Base-by-base conservation (phyloP, 2,329 filamentous ascomycete species). In the Alternaria conjuncta region DNA sequence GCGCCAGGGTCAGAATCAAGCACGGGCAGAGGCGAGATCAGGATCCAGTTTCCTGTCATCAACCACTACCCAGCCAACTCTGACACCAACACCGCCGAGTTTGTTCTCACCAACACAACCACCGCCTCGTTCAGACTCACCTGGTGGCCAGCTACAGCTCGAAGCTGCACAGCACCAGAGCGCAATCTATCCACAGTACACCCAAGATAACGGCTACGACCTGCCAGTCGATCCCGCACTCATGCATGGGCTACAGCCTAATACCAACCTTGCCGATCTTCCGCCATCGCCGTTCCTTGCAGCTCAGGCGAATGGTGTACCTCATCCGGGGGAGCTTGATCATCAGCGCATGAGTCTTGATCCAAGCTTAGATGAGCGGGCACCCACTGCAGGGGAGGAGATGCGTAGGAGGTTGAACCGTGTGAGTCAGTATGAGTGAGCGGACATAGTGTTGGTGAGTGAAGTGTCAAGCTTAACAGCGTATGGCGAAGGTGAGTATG, bases 181-280 rank as follows among this genome's bases (percentile, higher is more conserved):
- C 67, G 79, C 71, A n/a, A 68, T 65, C 21, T 60, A 57, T 32
- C 58, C 64, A 9, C 57, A 63, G 20, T 78, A 50, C 63, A 72
- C 8, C 75, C 80, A 43, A 78, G 80, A 82, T 60, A 77, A 80
- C 23, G 77, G 84, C 50, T 85, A 83, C 63, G 81, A 85, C 45
- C 82, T 89, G 76, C 87, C 87, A 3, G 82, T 88, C 45, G 88
- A 90, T 63, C 87, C 88, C 3, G 87, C 87, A 41, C 87, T 90
- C 51, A 89, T 89, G 83, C 82, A 84, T 30, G 72, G 64, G 13
- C 59, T 76, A 2, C 62, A 71, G n/a, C 43, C 58, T 1, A 55
- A 53, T 3, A 18, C 56, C 8, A 72, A 55, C 41, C 68, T 78
- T 4, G 71, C 74, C 21, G 75, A 78, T 32, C 66, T 78, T n/a